Evolutionary conservation across 805 yeast genomes (phyloP), one percentile per base, ranked within the genome.

Genomic region (Teunomyces pallodes): DNA sequence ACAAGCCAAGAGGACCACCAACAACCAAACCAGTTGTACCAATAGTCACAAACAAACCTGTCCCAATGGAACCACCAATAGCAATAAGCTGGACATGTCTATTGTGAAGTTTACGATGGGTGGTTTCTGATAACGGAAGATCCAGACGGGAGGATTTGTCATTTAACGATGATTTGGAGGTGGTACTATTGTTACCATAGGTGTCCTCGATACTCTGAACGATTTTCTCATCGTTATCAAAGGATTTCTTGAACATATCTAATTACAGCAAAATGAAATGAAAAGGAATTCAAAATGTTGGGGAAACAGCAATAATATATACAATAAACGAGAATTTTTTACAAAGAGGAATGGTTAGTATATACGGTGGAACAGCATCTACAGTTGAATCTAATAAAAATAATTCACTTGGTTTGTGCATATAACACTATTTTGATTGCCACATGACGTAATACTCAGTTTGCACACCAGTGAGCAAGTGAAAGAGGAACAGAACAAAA

Each of bases 11-110:
- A 6, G 74, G 74, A 5, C 74, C 74, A 2, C 68, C 73, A 10
- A 48, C 48, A 12, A 57, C 58, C 44, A 69, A 59, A 17, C 53
- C 53, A 12, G 66, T 60, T 16, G 61, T 52, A 14, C 73, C 73
- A 42, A 69, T 68, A 39, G 70, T 66, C 30, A 69, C 66, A 47
- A 67, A 68, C 39, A 67, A 55, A n/a, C 70, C 70, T 1, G 72
- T 65, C 13, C 65, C 65, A 17, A 61, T 51, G 29, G 41, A 44
- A 45, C 92, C 94, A 14, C 92, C 90, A 20, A 88, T 83, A 9
- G 89, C 86, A 51, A 88, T 82, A 46, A 88, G 73, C 58, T 87
- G 90, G 24, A 88, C 82, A 67, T 90, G 96, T 49, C 96, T 72
- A 46, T 83, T 81, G 51, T 75, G 68, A 47, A 87, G 70, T 27